Evolutionary conservation across 2,329 filamentous ascomycete species (phyloP).

Genomic region (Gremmenia infestans): DNA sequence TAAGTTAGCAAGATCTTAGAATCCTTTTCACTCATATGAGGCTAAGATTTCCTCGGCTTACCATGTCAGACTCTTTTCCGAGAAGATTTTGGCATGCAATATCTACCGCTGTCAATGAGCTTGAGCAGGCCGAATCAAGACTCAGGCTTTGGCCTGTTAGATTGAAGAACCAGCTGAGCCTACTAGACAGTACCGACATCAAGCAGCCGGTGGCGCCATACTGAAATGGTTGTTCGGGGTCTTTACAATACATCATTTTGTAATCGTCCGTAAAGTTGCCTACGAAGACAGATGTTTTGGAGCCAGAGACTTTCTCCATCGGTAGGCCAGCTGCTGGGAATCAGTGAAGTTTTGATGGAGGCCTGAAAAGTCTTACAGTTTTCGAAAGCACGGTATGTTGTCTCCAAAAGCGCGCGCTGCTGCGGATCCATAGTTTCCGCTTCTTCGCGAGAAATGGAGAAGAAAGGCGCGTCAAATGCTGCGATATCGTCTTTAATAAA

Average conservation of each 20-base stretch:
- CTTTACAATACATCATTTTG: neutral
- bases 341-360: too few relatives aligned
- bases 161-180: conserved; percentile 51
- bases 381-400: conserved; percentile 13
- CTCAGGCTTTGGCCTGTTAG: conserved; percentile 47
- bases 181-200: conserved; percentile 43
- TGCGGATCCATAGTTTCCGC: conserved; percentile 42
- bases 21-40: neutral
- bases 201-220: conserved; percentile 24
- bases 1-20: conserved; percentile 39
- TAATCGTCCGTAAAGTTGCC: conserved; percentile 30
- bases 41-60: neutral
- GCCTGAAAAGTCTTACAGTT: conserved; percentile 6
- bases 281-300: conserved; percentile 28
- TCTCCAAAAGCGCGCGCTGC: conserved; percentile 52
- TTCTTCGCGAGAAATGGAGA: conserved; percentile 34
- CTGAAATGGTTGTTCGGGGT: neutral
- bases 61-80: conserved; percentile 32
- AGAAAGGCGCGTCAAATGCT: conserved; percentile 37
- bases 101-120: conserved; percentile 49
- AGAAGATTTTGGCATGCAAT: conserved; percentile 45
- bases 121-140: conserved; percentile 52
- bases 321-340: conserved; percentile 8
- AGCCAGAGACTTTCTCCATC: conserved; percentile 9
- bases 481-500: conserved; percentile 33